Conservation (phyloP, 768 basidiomycete species). For the Xerocomus potaroensis region DNA sequence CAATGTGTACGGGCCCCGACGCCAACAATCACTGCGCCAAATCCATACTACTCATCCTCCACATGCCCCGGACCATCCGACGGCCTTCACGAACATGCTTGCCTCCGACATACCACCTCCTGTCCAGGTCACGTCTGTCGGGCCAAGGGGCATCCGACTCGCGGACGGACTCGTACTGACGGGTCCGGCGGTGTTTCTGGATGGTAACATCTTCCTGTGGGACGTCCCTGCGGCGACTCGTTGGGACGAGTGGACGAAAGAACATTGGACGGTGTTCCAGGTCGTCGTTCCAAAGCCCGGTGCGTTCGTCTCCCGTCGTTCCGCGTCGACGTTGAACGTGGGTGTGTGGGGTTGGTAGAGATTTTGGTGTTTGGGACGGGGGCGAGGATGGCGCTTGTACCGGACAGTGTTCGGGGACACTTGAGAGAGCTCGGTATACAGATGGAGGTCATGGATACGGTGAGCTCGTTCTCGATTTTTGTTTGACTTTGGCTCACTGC, state of each 20-base stretch:
- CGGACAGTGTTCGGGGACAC: conserved; percentile 59
- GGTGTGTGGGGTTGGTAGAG: conserved; percentile 49
- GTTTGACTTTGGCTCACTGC: not conserved
- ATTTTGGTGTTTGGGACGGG: conserved; percentile 91
- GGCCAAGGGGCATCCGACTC: conserved; percentile 60
- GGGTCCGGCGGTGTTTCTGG: conserved; percentile 77
- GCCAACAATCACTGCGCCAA: not conserved
- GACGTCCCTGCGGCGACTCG: conserved; percentile 55
- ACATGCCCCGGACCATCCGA: conserved; percentile 19
- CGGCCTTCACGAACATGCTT: conserved; percentile 62
- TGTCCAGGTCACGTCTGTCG: conserved; percentile 67
- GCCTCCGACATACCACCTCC: conserved; percentile 64
- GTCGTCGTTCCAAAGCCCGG: conserved; percentile 83
- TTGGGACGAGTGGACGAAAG: conserved; percentile 69
- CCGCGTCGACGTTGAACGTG: not conserved
- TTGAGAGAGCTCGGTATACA: conserved; percentile 78
- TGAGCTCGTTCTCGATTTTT: conserved; percentile 29
- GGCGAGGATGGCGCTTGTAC: conserved; percentile 61
- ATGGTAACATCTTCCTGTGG: conserved; percentile 88
- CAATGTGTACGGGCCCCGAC: not conserved
- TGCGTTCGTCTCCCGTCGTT: conserved; percentile 34
- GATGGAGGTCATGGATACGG: conserved; percentile 83
- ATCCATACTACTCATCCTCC: conserved; percentile 16
- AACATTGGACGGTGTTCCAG: conserved; percentile 79
- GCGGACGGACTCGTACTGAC: conserved; percentile 76